These are phyloP conservation scores for Candida maris DNA, from an alignment of 805 yeast genomes.

Conservation along the genomic window DNA sequence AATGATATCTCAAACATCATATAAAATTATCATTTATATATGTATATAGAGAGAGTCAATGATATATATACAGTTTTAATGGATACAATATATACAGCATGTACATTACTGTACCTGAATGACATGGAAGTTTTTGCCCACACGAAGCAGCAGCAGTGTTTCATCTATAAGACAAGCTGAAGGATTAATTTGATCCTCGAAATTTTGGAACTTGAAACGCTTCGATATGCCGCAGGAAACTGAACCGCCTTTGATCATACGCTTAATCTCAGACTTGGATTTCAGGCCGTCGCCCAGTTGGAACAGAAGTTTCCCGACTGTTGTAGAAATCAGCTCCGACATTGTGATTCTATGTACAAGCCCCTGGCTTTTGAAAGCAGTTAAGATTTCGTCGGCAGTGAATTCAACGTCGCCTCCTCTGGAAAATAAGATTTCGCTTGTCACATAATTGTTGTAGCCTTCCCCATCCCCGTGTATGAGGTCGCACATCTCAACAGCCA, in stretches of 20 bases:
- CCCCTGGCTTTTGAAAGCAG: slow-evolving; percentile 56
- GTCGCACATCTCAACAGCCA: slow-evolving; percentile 85
- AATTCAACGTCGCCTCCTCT: slow-evolving; percentile 31
- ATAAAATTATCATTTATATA: neutral
- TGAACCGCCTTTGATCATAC: slow-evolving; percentile 66
- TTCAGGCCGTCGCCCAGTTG: slow-evolving; percentile 46
- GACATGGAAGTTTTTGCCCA: slow-evolving; percentile 71
- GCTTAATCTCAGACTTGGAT: slow-evolving; percentile 31
- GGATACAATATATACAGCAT: neutral
- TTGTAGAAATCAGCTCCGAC: slow-evolving; percentile 29
- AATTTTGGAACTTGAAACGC: slow-evolving; percentile 41
- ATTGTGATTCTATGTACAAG: slow-evolving; percentile 40
- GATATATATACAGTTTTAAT: neutral
- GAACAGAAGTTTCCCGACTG: slow-evolving; percentile 52
- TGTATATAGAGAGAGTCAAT: neutral
- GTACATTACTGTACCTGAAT: slow-evolving; percentile 35
- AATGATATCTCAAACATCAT: too few species aligned
- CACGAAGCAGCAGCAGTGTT: slow-evolving; percentile 58
- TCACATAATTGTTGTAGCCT: slow-evolving; percentile 62
- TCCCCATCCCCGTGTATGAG: slow-evolving; percentile 80
- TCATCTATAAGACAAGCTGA: slow-evolving; percentile 53
- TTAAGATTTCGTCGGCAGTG: slow-evolving; percentile 46
- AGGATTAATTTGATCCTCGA: slow-evolving; percentile 43
- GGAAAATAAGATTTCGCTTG: slow-evolving; percentile 62
- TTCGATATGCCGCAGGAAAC: slow-evolving; percentile 66